Evolutionary conservation across 495 filamentous ascomycete species (phyloP).

Genomic region (Podospora comata): DNA sequence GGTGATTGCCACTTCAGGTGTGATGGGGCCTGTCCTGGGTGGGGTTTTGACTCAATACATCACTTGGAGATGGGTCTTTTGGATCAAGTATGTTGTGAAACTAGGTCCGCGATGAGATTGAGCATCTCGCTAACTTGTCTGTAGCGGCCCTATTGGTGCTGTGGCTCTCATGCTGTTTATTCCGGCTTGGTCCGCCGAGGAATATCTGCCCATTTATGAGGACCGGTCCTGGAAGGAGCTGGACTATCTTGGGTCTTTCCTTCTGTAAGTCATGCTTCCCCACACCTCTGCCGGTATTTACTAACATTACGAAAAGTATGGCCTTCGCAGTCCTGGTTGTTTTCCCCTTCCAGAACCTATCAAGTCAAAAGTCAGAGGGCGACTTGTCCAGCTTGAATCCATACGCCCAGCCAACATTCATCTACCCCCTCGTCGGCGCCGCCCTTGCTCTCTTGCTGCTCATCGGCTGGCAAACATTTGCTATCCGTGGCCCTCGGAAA

Average conservation of each 20-base stretch:
- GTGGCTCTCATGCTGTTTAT: constrained; percentile 47
- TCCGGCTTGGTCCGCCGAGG: constrained; percentile 42
- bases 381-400: constrained; percentile 35
- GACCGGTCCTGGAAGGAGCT: constrained; percentile 44
- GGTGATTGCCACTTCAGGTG: constrained; percentile 33
- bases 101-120: constrained; percentile 1
- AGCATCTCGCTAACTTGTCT: constrained; percentile 16
- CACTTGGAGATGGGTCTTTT: constrained; percentile 67
- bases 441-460: constrained; percentile 42
- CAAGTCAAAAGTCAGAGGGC: not conserved
- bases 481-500: constrained; percentile 21
- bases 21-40: constrained; percentile 60
- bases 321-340: constrained; percentile 55
- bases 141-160: constrained; percentile 48
- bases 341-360: constrained; percentile 54
- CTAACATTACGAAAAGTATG: constrained; percentile 30
- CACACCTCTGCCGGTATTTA: not conserved
- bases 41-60: constrained; percentile 59
- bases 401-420: constrained; percentile 43
- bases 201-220: constrained; percentile 32
- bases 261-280: constrained; percentile 36
- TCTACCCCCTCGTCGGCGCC: constrained; percentile 45
- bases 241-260: constrained; percentile 53
- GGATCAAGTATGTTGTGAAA: constrained; percentile 52
- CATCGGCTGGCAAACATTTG: constrained; percentile 41